phyloP scores from a whole-genome alignment of 331 rosid species.

The Cucumis variabilis region DNA sequence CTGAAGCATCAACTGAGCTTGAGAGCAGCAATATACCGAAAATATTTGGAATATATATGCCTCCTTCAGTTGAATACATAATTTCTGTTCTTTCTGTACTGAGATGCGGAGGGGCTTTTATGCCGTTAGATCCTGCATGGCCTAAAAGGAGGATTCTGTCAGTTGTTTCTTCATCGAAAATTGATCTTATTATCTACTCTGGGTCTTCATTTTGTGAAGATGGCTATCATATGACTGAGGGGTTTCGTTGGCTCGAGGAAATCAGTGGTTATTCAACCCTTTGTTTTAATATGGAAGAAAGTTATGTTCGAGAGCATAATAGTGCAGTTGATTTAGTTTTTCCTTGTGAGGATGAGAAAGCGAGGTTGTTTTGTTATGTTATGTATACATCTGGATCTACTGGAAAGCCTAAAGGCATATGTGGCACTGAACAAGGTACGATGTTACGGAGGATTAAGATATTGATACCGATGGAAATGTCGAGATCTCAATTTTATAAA shows the following conservation, averaged over 20 bases:
- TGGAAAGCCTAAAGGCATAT: conserved; percentile 92
- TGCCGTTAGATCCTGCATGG: conserved; percentile 91
- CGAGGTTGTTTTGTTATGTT: conserved; percentile 74
- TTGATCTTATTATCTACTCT: conserved; percentile 63
- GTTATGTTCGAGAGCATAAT: conserved; percentile 35
- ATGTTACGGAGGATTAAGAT: background rate
- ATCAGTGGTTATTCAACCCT: conserved; percentile 46
- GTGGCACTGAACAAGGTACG: conserved; percentile 85
- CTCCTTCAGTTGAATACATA: conserved; percentile 80
- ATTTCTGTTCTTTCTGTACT: conserved; percentile 77
- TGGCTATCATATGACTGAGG: conserved; percentile 49
- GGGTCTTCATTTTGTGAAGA: conserved; percentile 47
- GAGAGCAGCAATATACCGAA: conserved; percentile 47
- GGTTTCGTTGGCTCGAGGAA: conserved; percentile 53
- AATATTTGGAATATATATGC: conserved; percentile 75
- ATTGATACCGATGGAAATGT: background rate
- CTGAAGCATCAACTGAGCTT: conserved; percentile 40
- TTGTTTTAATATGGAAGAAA: conserved; percentile 59
- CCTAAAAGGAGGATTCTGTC: conserved; percentile 69
- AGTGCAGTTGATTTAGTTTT: conserved; percentile 43
- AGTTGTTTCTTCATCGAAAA: conserved; percentile 54
- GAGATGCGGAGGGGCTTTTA: conserved; percentile 77
- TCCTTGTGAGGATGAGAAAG: conserved; percentile 59
- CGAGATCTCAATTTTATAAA: background rate
- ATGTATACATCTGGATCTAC: conserved; percentile 96